Conservation (phyloP, 2,329 filamentous ascomycete species). For the Colletotrichum sp. region DNA sequence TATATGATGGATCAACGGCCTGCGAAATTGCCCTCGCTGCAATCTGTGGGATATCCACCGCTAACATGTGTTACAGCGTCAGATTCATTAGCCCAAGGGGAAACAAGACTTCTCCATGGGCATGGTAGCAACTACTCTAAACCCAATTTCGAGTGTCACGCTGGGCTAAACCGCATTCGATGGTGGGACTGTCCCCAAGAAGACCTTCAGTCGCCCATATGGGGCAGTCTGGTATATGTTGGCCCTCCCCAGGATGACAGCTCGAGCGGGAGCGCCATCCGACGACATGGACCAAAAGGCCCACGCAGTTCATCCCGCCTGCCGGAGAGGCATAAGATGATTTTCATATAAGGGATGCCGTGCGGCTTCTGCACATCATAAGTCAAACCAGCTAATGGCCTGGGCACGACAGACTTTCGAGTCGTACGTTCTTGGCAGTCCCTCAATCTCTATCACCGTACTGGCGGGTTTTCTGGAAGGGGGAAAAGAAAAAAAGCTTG, state of each 20-base stretch:
- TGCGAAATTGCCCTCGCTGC: not conserved
- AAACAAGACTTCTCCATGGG: not conserved
- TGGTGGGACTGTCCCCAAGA: not conserved
- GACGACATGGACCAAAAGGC: not conserved
- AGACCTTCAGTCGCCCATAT: not conserved
- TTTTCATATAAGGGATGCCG: not conserved
- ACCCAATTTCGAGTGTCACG: not conserved
- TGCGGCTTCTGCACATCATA: constrained; percentile 9
- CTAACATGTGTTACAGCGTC: not conserved
- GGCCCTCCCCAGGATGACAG: not conserved
- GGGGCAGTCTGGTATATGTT: not conserved
- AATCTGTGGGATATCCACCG: not conserved
- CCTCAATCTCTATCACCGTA: not conserved
- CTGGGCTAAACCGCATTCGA: not conserved
- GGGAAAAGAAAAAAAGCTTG: not conserved
- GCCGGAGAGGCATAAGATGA: not conserved
- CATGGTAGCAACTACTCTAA: not conserved
- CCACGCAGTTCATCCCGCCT: not conserved
- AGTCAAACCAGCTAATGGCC: constrained; percentile 13
- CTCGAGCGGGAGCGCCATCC: not conserved
- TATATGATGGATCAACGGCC: not conserved
- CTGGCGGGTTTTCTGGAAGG: not conserved
- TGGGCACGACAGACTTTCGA: not conserved
- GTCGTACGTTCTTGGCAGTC: not conserved
- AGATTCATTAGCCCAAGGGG: not conserved